These are phyloP conservation scores for Chlorella sp. DNA, from an alignment of 139 green algal species.

Conservation along the genomic window DNA sequence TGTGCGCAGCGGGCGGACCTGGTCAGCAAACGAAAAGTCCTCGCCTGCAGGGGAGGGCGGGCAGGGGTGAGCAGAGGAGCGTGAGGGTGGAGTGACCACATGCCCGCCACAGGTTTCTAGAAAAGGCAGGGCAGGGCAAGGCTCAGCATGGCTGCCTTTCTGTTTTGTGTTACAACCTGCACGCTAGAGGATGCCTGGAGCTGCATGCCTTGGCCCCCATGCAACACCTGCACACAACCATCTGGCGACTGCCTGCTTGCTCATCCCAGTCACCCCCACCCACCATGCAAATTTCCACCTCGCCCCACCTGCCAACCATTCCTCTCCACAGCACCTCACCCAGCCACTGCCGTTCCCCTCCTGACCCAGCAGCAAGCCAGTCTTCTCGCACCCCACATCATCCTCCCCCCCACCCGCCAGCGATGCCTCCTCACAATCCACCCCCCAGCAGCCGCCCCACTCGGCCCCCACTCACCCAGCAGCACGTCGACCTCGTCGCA, in stretches of 20 bases:
- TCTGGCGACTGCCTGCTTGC: too few species aligned
- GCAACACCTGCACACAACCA: not conserved
- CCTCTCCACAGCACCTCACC: too few species aligned
- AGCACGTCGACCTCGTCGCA: conserved; percentile 93
- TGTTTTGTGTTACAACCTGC: not conserved
- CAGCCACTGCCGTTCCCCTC: too few species aligned
- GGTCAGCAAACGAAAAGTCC: conserved; percentile 62
- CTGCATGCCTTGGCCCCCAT: too few species aligned
- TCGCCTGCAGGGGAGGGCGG: conserved; percentile 49
- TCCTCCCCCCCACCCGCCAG: too few species aligned
- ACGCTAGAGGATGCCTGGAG: not conserved
- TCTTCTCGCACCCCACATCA: too few species aligned
- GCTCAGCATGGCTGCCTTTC: not conserved
- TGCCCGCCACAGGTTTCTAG: not conserved
- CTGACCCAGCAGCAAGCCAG: not conserved
- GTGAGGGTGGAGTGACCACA: too few species aligned
- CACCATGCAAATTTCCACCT: too few species aligned
- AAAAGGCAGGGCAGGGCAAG: not conserved
- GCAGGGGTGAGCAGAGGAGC: too few species aligned
- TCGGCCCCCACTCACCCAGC: conserved; percentile 58
- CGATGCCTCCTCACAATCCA: not conserved
- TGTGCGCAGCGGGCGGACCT: conserved; percentile 68
- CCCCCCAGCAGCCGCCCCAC: not conserved
- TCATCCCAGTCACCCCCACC: too few species aligned
- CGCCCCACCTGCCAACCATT: too few species aligned